Evolutionary conservation across 139 green algal genomes (phyloP).

Genomic region (Coelastrella sp.): DNA sequence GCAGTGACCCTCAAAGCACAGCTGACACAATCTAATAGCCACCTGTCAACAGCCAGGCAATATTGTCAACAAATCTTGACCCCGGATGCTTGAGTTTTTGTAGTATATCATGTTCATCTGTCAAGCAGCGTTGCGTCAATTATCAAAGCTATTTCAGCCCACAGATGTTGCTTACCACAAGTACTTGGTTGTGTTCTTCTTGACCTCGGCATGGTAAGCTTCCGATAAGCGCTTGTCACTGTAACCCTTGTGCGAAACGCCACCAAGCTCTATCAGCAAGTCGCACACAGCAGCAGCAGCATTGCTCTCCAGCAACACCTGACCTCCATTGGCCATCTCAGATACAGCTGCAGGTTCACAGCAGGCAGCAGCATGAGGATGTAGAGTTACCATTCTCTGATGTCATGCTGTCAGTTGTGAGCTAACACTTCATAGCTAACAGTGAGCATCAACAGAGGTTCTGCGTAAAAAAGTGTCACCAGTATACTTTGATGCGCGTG

Average conservation of each 20-base stretch:
- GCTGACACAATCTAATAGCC: neutral
- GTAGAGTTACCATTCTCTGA: too few relatives aligned
- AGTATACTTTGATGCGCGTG: too few relatives aligned
- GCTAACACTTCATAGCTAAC: neutral
- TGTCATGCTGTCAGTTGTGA: neutral
- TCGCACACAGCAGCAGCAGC: neutral
- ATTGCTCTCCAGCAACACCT: conserved; percentile 16
- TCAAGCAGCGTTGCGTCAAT: neutral
- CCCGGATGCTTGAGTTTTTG: neutral
- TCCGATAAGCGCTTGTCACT: conserved; percentile 16
- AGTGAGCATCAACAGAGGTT: too few relatives aligned
- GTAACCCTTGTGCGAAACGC: conserved; percentile 9
- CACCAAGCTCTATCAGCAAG: conserved; percentile 21
- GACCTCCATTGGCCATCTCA: conserved; percentile 33
- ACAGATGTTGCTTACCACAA: neutral
- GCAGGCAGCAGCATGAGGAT: neutral
- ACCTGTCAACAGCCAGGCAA: neutral
- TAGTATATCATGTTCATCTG: neutral
- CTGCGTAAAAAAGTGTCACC: too few relatives aligned
- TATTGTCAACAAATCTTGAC: neutral
- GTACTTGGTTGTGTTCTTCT: neutral
- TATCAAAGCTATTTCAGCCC: neutral
- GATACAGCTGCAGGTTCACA: conserved; percentile 2
- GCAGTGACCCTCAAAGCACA: neutral
- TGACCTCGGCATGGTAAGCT: neutral